Percentiles rank a stretch among this genome's conserved stretches.
phyloP scores from a whole-genome alignment of 306 rosid species.

The Citrullus amarus region DNA sequence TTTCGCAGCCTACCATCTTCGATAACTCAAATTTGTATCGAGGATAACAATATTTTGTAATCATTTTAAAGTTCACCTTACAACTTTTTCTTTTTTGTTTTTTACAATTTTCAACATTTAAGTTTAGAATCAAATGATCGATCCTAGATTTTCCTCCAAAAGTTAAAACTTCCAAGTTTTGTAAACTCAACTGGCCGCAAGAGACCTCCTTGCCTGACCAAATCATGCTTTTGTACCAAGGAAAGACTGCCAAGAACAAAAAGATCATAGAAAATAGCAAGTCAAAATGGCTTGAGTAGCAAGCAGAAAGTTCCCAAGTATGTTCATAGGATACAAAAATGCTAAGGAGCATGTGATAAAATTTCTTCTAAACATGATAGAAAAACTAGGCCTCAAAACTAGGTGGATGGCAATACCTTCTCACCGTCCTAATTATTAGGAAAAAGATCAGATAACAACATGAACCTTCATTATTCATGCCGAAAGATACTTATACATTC shows the following conservation, averaged over 20 bases:
- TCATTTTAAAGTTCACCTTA: slow-evolving; percentile 16
- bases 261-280: neutral
- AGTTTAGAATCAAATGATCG: slow-evolving; percentile 29
- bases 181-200: slow-evolving; percentile 22
- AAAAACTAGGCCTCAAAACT: neutral
- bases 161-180: slow-evolving; percentile 17
- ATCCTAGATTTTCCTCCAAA: slow-evolving; percentile 17
- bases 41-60: slow-evolving; percentile 16
- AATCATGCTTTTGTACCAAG: slow-evolving; percentile 43
- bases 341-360: neutral
- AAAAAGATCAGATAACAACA: neutral
- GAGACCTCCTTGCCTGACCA: neutral
- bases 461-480: neutral
- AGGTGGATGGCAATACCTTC: neutral
- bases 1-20: neutral
- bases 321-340: neutral
- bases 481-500: neutral
- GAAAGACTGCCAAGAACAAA: slow-evolving; percentile 48
- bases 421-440: neutral
- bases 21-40: slow-evolving; percentile 16
- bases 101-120: slow-evolving; percentile 35
- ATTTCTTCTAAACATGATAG: neutral
- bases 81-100: slow-evolving; percentile 16
- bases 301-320: neutral
- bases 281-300: neutral